phyloP scores from a whole-genome alignment of 345 rosid genomes.

The Microthlaspi erraticum region DNA sequence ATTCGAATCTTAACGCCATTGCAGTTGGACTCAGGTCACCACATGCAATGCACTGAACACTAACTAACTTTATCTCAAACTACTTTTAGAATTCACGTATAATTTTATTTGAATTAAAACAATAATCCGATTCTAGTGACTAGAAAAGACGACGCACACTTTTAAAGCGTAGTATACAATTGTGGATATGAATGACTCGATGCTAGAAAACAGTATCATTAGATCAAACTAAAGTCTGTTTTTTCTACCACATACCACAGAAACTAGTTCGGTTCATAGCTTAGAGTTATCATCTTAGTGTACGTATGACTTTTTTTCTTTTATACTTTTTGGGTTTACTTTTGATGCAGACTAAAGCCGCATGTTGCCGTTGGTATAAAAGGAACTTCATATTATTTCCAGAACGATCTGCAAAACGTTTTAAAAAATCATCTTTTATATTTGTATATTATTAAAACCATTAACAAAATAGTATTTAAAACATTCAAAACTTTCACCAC shows the following conservation, averaged over 20 bases:
- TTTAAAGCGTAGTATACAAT: conserved; percentile 15
- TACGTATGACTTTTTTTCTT: conserved; percentile 8
- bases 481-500: neutral
- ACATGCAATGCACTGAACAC: conserved; percentile 43
- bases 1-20: conserved; percentile 40
- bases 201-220: neutral
- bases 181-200: conserved; percentile 17
- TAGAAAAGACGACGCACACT: conserved; percentile 18
- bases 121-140: conserved; percentile 9
- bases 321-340: conserved; percentile 25
- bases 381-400: conserved; percentile 22
- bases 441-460: neutral
- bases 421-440: neutral
- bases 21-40: conserved; percentile 47
- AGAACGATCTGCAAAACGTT: conserved; percentile 10
- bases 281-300: conserved; percentile 8
- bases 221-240: conserved; percentile 8
- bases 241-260: conserved; percentile 4
- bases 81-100: conserved; percentile 33
- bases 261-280: conserved; percentile 3
- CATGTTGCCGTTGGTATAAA: conserved; percentile 38
- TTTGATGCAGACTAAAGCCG: conserved; percentile 37
- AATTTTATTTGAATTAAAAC: conserved; percentile 9
- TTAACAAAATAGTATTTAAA: neutral
- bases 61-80: conserved; percentile 40